Percentiles rank a stretch among this genome's conserved stretches.
phyloP scores from a whole-genome alignment of 179 eudicot species.

The Sideroxylon spinosum region DNA sequence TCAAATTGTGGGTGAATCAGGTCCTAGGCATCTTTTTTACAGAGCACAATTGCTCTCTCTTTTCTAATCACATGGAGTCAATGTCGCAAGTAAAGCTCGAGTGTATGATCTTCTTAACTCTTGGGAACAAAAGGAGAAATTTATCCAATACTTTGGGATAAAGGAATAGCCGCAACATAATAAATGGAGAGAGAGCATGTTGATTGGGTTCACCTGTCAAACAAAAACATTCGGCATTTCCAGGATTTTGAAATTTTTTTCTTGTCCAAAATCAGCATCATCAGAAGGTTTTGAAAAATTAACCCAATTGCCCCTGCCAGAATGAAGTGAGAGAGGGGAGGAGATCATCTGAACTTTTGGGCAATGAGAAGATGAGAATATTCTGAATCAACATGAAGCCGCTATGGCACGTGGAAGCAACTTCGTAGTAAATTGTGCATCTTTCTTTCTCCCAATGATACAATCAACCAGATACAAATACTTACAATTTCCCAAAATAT shows the following conservation, averaged over 20 bases:
- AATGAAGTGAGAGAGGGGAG: background rate
- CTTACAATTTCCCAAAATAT: background rate
- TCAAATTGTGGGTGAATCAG: background rate
- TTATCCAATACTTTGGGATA: background rate
- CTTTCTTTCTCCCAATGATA: background rate
- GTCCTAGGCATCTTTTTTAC: background rate
- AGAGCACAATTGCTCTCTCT: background rate
- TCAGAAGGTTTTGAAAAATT: background rate
- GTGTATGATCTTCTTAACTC: background rate
- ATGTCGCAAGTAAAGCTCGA: background rate
- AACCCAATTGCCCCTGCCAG: background rate
- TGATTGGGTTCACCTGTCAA: background rate
- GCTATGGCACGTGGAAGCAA: background rate
- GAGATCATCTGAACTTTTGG: background rate
- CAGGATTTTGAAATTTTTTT: background rate
- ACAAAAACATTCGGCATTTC: background rate
- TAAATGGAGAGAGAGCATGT: background rate
- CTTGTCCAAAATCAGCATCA: conserved; percentile 11
- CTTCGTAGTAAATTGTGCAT: background rate
- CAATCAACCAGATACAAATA: background rate
- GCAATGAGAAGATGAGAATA: background rate
- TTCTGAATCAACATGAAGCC: conserved; percentile 1
- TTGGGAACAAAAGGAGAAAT: background rate
- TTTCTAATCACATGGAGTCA: background rate
- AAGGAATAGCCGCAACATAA: background rate